These are phyloP conservation scores for Lentinula detonsa DNA, from an alignment of 768 basidiomycete species.

Conservation along the genomic window DNA sequence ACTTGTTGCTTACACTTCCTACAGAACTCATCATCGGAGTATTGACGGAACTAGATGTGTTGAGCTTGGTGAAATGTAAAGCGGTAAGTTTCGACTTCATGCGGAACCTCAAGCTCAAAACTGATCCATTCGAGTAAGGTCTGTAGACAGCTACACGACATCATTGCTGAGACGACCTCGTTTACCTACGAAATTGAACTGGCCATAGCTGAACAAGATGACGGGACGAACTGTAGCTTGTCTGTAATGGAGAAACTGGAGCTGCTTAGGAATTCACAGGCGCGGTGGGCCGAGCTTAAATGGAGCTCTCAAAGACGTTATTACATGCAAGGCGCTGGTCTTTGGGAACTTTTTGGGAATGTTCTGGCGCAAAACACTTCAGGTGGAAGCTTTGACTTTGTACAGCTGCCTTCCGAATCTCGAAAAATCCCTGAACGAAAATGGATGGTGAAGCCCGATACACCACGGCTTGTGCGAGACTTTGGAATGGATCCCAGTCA, in stretches of 20 bases:
- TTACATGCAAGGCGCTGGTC: constrained; percentile 33
- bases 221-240: constrained; percentile 25
- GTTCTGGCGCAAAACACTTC: constrained; percentile 39
- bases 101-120: not conserved
- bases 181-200: constrained; percentile 42
- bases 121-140: not conserved
- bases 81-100: not conserved
- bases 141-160: not conserved
- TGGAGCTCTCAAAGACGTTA: constrained; percentile 27
- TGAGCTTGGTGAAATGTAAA: not conserved
- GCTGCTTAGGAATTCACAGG: constrained; percentile 29
- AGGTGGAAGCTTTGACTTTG: constrained; percentile 31
- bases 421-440: constrained; percentile 38
- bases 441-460: constrained; percentile 35
- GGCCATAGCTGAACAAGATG: constrained; percentile 32
- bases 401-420: constrained; percentile 41
- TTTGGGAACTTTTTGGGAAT: constrained; percentile 58
- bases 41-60: not conserved
- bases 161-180: constrained; percentile 21
- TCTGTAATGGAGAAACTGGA: constrained; percentile 27
- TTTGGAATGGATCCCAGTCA: constrained; percentile 64
- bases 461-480: constrained; percentile 36
- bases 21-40: not conserved
- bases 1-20: not conserved
- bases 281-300: constrained; percentile 31